Base-by-base conservation (phyloP, 805 yeast genomes). In the Kodamaea nitidulidarum region DNA sequence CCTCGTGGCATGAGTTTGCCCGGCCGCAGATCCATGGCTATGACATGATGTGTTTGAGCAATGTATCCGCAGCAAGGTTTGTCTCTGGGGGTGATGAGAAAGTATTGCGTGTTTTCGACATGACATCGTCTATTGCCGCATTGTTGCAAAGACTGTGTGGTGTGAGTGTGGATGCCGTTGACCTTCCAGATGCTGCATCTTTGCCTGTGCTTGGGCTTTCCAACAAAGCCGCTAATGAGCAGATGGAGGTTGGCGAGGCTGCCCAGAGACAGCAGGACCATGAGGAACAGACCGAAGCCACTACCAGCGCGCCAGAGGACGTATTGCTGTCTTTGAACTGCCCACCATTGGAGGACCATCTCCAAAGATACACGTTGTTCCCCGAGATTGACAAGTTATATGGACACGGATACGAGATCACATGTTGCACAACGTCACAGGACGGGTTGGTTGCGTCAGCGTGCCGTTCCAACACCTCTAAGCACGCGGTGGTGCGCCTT, bases 11-110 rank as follows among this genome's bases (percentile, higher is more conserved):
- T 55, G 99, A 93, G 59, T 82, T 93, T 60, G 87, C 96, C 1
- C 76, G 99, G 50, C 98, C 98, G 0, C 99, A 93, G 60, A 93
- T 93, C 46, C 99, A 93, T 60, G 99, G 99, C 7, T 93, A 88
- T 56, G 98, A 93, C 55, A 88, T 93, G 97, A 73, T 86, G 27
- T 80, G 95, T 48, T 68, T 85, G 6, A 77, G 80, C 27, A 70
- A 83, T 9, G 60, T 93, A 10, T 61, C 75, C 12, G 61, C 70
- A 36, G 70, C 84, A 1, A 67, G 75, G 46, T 91, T 86, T 64
- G 84, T 90, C 3, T 86, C 96, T 39, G 98, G 90, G 11, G 98
- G 97, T 35, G 99, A 95, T 56, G 99, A 93, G 55, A 95, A 93
- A 64, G 80, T 88, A 8, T 61, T 91, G 46, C 71, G 99, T 49